Base-by-base conservation (phyloP, 192 early-diverging fungal species). In the Backusella luteola region DNA sequence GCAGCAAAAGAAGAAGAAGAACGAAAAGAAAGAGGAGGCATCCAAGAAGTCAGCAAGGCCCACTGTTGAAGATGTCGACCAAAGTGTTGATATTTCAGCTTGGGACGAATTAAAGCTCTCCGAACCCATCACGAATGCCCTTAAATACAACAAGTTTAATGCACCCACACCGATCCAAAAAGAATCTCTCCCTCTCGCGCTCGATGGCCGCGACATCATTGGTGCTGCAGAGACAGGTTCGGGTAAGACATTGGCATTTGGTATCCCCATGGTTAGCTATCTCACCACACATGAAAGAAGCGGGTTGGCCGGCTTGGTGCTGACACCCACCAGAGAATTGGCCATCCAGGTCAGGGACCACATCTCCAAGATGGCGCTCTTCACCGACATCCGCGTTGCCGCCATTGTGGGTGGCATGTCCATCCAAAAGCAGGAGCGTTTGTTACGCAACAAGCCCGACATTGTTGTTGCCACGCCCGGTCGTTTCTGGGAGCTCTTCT, bases 171-270 rank as follows among this genome's bases (percentile, higher is more conserved):
- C 91, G 29, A 99, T 99, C 81, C 97, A 99, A 84, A 81, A 88
- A 34, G 81, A 92, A 71, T 86, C 93, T 1, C 82, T 99, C 23
- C 87, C 90, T 42, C 39, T 86, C n/a, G 89, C 93, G 3, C 78
- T 97, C n/a, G 70, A 71, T n/a, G 91, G 87, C 32, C 89, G 89
- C n/a, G 90, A 99, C 76, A 86, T 98, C 34, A 90, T 99, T 38
- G 97, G 97, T 23, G 93, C 94, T 9, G 96, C 97, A 1, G 95
- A 96, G 76, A 99, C 97, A 4, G 95, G 97, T 73, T 96, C 95
- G 0, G 96, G 96, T 49, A 97, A 99, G 84, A 99, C 97, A 5
- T 84, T 99, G 68, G 96, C 96, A 0, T 99, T 97, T 85, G 96
- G 96, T 19, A 86, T 99, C 56, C 97, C 97, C 15, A 96, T 99